Evolutionary conservation across 78 protist species (phyloP).

Genomic region (Diacronema lutheri): DNA sequence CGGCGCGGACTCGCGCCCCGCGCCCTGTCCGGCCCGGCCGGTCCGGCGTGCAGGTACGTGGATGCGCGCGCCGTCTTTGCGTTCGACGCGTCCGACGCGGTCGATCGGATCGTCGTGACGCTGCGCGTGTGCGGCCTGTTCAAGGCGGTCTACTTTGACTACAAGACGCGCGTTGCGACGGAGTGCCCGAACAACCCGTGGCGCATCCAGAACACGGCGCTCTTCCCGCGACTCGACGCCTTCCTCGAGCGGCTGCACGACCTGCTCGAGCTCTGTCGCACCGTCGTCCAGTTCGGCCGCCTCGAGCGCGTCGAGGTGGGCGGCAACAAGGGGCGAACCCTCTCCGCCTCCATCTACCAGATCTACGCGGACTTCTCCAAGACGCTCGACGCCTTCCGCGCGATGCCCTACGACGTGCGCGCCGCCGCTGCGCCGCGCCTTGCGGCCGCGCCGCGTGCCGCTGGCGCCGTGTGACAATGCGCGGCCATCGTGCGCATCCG

Average conservation of each 20-base stretch:
- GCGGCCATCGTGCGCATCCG: no score
- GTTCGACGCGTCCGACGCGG: not conserved
- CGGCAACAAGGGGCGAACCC: constrained; percentile 53
- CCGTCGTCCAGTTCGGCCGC: constrained; percentile 37
- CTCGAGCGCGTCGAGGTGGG: constrained; percentile 68
- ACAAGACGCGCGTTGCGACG: constrained; percentile 3
- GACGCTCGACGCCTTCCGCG: not conserved
- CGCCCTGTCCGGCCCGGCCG: no score
- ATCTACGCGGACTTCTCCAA: not conserved
- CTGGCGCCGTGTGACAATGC: no score
- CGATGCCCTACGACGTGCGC: not conserved
- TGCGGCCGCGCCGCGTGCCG: no score
- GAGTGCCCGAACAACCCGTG: constrained; percentile 42
- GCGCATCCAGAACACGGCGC: constrained; percentile 43
- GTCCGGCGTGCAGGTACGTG: no score
- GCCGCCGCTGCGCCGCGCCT: no score
- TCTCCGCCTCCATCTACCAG: not conserved
- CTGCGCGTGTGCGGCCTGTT: constrained; percentile 4
- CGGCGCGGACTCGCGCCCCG: no score
- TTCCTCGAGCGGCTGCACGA: constrained; percentile 59
- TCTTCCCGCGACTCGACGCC: constrained; percentile 53
- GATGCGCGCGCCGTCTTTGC: not conserved
- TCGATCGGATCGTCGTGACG: not conserved
- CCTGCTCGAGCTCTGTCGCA: constrained; percentile 47
- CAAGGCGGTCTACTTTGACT: constrained; percentile 18